These are phyloP conservation scores for Lepidium sativum DNA, from an alignment of 345 rosid species.

Conservation along the genomic window DNA sequence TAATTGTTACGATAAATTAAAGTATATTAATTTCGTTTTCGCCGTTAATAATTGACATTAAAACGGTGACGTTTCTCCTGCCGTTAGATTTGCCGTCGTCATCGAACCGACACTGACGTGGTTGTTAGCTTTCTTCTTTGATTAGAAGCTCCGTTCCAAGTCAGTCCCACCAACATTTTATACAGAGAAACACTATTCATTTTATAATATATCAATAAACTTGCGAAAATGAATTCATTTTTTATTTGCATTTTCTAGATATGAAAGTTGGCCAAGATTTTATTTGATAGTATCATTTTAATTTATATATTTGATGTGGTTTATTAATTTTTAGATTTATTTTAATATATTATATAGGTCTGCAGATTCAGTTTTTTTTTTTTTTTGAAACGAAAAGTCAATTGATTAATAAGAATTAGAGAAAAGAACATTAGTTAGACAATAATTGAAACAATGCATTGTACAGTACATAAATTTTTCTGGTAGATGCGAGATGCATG, in stretches of 20 bases:
- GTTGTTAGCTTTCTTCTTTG: slow-evolving; percentile 22
- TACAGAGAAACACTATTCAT: neutral
- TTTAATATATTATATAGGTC: too few relatives aligned
- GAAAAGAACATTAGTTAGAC: neutral
- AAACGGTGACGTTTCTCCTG: slow-evolving; percentile 32
- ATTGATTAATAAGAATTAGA: neutral
- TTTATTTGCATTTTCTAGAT: neutral
- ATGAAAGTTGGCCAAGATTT: neutral
- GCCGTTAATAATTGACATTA: neutral
- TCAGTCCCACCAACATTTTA: slow-evolving; percentile 7
- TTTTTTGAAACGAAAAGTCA: neutral
- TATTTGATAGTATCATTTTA: neutral
- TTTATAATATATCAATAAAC: too few relatives aligned
- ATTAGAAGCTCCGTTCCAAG: slow-evolving; percentile 26
- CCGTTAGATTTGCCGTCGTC: slow-evolving; percentile 40
- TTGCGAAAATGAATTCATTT: too few relatives aligned
- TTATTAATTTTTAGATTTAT: too few relatives aligned
- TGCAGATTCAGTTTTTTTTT: too few relatives aligned
- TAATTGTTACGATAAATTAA: neutral
- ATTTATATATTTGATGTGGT: neutral
- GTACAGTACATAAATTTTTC: slow-evolving; percentile 6
- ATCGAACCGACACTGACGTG: slow-evolving; percentile 30
- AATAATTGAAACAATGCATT: slow-evolving; percentile 16
- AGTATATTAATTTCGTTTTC: neutral
- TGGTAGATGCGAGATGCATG: slow-evolving; percentile 14